A percentile compares a stretch with the other conserved stretches of the same genome.
Evolutionary conservation across 768 basidiomycete genomes (phyloP).

Genomic region (Suillus fuscotomentosus): DNA sequence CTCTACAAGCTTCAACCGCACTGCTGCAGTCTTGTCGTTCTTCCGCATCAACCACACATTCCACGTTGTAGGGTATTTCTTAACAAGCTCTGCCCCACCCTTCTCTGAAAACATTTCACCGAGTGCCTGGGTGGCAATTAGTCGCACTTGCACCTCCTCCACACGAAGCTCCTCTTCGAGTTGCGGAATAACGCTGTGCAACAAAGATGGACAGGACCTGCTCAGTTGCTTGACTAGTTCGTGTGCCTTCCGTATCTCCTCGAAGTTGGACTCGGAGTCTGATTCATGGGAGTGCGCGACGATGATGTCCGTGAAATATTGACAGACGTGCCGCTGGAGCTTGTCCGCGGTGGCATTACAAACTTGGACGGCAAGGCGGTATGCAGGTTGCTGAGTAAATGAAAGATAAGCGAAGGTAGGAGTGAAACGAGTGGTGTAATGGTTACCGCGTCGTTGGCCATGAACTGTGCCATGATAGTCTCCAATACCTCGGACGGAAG

Average conservation of each 20-base stretch:
- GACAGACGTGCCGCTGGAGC: slow-evolving; percentile 84
- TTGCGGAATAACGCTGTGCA: slow-evolving; percentile 90
- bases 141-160: slow-evolving; percentile 66
- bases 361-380: slow-evolving; percentile 80
- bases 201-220: slow-evolving; percentile 72
- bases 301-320: slow-evolving; percentile 92
- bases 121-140: slow-evolving; percentile 81
- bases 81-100: slow-evolving; percentile 68
- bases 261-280: slow-evolving; percentile 55
- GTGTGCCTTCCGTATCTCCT: slow-evolving; percentile 75
- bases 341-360: slow-evolving; percentile 84
- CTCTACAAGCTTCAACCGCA: slow-evolving; percentile 82
- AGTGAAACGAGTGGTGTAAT: background rate
- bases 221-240: slow-evolving; percentile 82
- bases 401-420: slow-evolving; percentile 5
- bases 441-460: slow-evolving; percentile 72
- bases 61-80: slow-evolving; percentile 85
- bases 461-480: slow-evolving; percentile 80
- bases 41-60: slow-evolving; percentile 75
- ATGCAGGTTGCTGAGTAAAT: slow-evolving; percentile 60
- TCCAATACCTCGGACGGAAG: slow-evolving; percentile 83
- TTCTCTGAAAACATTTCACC: slow-evolving; percentile 90
- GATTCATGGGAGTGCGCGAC: slow-evolving; percentile 53
- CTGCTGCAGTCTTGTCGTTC: slow-evolving; percentile 68
- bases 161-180: slow-evolving; percentile 88